Evolutionary conservation across 441 rosid species (phyloP).

Genomic region (Populus trichocarpa): DNA sequence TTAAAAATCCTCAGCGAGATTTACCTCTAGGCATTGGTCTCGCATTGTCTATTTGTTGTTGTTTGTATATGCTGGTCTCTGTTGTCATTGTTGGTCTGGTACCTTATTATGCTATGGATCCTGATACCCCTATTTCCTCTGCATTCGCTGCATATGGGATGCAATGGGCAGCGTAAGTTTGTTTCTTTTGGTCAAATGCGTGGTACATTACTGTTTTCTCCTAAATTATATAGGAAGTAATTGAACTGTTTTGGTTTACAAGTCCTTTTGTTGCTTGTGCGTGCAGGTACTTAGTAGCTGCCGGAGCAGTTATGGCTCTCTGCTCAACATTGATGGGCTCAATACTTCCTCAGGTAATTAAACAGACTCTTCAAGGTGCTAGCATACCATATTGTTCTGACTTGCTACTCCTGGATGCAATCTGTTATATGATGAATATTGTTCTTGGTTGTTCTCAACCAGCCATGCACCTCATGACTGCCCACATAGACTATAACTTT

Average conservation of each 20-base stretch:
- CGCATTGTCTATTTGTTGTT: slow-evolving; percentile 78
- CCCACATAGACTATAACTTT: background rate
- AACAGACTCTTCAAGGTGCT: background rate
- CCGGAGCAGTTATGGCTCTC: slow-evolving; percentile 93
- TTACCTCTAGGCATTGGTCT: slow-evolving; percentile 90
- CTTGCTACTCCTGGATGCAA: background rate
- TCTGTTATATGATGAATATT: background rate
- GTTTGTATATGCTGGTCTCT: slow-evolving; percentile 91
- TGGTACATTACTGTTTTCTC: background rate
- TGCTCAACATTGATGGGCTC: slow-evolving; percentile 97
- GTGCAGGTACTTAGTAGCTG: slow-evolving; percentile 73
- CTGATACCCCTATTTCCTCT: slow-evolving; percentile 96
- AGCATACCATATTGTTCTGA: background rate
- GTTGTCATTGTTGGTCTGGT: slow-evolving; percentile 88
- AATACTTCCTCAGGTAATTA: slow-evolving; percentile 87
- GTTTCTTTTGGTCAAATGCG: background rate
- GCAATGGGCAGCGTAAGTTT: slow-evolving; percentile 97
- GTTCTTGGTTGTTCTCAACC: background rate
- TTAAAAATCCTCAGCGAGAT: slow-evolving; percentile 93
- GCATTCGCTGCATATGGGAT: slow-evolving; percentile 86
- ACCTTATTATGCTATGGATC: slow-evolving; percentile 93
- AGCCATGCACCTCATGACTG: background rate
- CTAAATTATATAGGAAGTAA: background rate
- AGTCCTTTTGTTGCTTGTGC: slow-evolving; percentile 13
- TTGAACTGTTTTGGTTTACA: background rate